These are phyloP conservation scores for Ceratocystiopsis brevicomis DNA, from an alignment of 2,329 filamentous ascomycete genomes.

Conservation along the genomic window DNA sequence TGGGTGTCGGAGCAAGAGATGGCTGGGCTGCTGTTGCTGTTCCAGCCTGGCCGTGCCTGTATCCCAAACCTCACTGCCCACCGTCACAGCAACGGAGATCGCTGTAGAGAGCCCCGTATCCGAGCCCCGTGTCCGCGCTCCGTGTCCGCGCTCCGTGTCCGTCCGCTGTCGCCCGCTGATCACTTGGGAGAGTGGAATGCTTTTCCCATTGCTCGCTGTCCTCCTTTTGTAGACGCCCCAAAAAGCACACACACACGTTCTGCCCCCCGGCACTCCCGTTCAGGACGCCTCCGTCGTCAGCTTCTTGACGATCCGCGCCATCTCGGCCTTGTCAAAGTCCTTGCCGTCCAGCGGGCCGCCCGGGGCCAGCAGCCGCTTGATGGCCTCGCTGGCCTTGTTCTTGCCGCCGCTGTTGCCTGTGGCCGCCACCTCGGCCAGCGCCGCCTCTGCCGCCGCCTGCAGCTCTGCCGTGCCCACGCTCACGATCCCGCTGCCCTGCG, in stretches of 20 bases:
- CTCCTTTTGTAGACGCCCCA: neutral
- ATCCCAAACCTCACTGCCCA: too few species aligned
- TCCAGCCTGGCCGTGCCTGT: too few species aligned
- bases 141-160: too few species aligned
- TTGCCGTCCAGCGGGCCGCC: slow-evolving; percentile 39
- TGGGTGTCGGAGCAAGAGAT: too few species aligned
- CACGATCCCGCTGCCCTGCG: slow-evolving; percentile 37
- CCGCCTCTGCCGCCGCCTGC: slow-evolving; percentile 28
- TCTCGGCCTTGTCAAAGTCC: slow-evolving; percentile 40
- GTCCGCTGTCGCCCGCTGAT: too few species aligned
- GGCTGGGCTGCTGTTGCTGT: too few species aligned
- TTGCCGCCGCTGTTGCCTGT: neutral
- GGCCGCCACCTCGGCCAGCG: slow-evolving; percentile 26
- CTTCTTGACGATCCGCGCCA: slow-evolving; percentile 44
- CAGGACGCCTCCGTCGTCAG: slow-evolving; percentile 5
- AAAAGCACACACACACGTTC: neutral
- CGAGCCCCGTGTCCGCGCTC: too few species aligned
- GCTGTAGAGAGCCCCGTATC: too few species aligned
- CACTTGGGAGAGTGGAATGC: too few species aligned
- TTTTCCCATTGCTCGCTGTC: neutral
- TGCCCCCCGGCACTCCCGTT: too few species aligned
- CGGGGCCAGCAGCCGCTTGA: slow-evolving; percentile 39
- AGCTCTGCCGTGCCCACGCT: slow-evolving; percentile 41
- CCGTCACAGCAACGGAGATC: too few species aligned
- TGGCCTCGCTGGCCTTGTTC: slow-evolving; percentile 35